phyloP scores from a whole-genome alignment of 345 rosid species.

The Clarkia xantiana region DNA sequence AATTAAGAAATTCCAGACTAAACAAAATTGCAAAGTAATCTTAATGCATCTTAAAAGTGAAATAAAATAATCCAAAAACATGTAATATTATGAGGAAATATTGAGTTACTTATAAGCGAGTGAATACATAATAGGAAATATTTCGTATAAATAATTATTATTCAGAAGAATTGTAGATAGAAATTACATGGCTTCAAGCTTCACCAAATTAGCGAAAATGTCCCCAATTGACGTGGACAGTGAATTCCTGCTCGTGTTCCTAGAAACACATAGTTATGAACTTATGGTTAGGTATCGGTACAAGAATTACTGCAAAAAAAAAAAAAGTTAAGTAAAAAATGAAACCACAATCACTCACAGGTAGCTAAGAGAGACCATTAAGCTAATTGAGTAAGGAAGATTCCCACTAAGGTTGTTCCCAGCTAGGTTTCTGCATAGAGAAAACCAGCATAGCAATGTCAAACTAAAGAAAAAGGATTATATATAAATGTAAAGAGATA shows the following conservation, averaged over 20 bases:
- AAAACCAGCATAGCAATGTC: too few relatives aligned
- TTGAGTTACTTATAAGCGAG: too few relatives aligned
- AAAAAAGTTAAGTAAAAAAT: too few relatives aligned
- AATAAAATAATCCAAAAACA: too few relatives aligned
- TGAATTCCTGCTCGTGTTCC: constrained; percentile 76
- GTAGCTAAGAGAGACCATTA: constrained; percentile 52
- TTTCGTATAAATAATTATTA: constrained; percentile 1
- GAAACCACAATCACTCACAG: constrained; percentile 35
- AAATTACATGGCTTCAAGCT: constrained; percentile 55
- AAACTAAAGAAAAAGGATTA: too few relatives aligned
- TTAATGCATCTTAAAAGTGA: too few relatives aligned
- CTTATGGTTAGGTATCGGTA: too few relatives aligned
- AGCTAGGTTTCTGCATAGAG: constrained; percentile 65
- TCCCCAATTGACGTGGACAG: constrained; percentile 59
- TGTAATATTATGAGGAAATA: too few relatives aligned
- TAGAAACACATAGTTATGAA: constrained; percentile 12
- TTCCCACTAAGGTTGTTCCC: constrained; percentile 71
- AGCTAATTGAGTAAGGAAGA: constrained; percentile 84
- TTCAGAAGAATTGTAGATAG: background rate
- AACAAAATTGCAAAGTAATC: too few relatives aligned
- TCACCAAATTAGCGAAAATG: constrained; percentile 40
- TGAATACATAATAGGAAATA: too few relatives aligned
- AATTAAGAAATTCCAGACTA: too few relatives aligned
- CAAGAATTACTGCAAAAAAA: too few relatives aligned
- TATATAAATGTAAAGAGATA: constrained; percentile 1